A percentile compares a stretch with the other conserved stretches of the same genome.
phyloP scores from a whole-genome alignment of 257 asterid genomes.

The Solanum pimpinellifolium region DNA sequence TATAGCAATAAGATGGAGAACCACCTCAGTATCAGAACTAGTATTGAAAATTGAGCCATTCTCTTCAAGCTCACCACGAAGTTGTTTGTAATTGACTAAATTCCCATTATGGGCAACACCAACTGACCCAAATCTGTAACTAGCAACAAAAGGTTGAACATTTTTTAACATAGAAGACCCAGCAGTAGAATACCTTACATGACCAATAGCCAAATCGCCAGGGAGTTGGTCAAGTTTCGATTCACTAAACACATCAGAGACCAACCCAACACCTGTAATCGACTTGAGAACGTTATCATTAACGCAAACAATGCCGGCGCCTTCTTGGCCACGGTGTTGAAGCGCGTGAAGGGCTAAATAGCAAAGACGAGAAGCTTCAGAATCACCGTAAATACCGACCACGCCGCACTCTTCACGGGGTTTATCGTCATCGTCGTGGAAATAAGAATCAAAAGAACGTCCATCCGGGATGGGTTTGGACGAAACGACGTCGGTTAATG shows the following conservation, averaged over 20 bases:
- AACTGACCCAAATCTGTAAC: slow-evolving; percentile 72
- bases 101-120: slow-evolving; percentile 98
- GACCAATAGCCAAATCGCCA: slow-evolving; percentile 84
- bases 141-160: slow-evolving; percentile 94
- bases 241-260: slow-evolving; percentile 67
- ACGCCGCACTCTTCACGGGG: slow-evolving; percentile 95
- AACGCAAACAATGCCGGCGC: slow-evolving; percentile 83
- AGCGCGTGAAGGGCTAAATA: slow-evolving; percentile 84
- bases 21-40: slow-evolving; percentile 80
- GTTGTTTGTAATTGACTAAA: slow-evolving; percentile 67
- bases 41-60: slow-evolving; percentile 84
- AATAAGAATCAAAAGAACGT: background rate
- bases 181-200: slow-evolving; percentile 88
- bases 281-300: slow-evolving; percentile 58
- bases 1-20: slow-evolving; percentile 76
- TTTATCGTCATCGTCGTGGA: slow-evolving; percentile 28
- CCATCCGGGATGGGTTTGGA: background rate
- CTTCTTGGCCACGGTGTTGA: slow-evolving; percentile 95
- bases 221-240: slow-evolving; percentile 67
- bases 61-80: slow-evolving; percentile 74
- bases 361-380: slow-evolving; percentile 80
- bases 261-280: slow-evolving; percentile 76
- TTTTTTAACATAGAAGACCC: slow-evolving; percentile 91
- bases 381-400: slow-evolving; percentile 86
- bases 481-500: slow-evolving; percentile 30